These are phyloP conservation scores for Botrytis paeoniae DNA, from an alignment of 2,329 filamentous ascomycete species.

Conservation along the genomic window DNA sequence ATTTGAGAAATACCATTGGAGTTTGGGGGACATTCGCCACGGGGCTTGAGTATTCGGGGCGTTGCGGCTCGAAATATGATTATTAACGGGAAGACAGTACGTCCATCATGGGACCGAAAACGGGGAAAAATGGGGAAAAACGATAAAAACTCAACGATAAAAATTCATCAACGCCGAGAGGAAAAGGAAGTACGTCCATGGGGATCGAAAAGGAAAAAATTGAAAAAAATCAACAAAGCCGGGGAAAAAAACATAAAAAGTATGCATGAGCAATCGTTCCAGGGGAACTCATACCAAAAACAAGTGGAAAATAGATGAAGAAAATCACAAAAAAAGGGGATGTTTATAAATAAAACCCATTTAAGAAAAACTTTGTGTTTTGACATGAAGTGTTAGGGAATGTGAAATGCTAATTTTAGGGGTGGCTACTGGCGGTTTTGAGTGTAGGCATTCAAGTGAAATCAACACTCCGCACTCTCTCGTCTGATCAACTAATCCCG, in stretches of 20 bases:
- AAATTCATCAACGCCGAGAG: background rate
- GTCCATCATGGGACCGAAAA: background rate
- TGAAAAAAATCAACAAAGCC: background rate
- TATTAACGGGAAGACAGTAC: background rate
- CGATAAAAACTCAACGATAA: background rate
- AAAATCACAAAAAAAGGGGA: slow-evolving; percentile 5
- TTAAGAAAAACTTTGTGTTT: background rate
- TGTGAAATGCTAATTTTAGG: background rate
- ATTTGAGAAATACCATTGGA: background rate
- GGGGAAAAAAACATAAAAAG: background rate
- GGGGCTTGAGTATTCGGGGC: background rate
- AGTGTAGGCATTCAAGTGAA: background rate
- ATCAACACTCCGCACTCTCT: background rate
- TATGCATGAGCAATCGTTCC: background rate
- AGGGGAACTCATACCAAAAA: background rate
- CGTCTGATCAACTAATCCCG: background rate
- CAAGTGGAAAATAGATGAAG: background rate
- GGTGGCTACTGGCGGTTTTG: background rate
- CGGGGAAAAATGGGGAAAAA: background rate
- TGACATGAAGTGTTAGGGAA: background rate
- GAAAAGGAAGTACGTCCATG: background rate
- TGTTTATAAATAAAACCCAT: background rate
- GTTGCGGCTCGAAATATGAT: background rate
- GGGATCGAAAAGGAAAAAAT: slow-evolving; percentile 1
- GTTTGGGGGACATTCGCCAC: background rate